Base-by-base conservation (phyloP, 2,329 filamentous ascomycete species). In the Sclerotinia nivalis region DNA sequence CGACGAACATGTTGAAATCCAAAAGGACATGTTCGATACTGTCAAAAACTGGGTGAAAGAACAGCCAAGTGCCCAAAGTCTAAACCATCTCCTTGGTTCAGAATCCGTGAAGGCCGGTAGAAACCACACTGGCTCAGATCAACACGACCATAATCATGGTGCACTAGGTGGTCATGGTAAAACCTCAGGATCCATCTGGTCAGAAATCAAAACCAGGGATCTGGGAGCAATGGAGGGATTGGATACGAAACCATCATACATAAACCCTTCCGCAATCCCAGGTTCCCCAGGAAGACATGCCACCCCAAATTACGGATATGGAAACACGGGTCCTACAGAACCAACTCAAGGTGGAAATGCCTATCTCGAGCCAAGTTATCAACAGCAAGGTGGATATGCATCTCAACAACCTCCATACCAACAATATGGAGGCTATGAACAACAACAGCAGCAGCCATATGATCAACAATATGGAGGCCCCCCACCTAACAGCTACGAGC, bases 1-100 rank as follows among this genome's bases (percentile, higher is more conserved):
- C 34, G 87, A 96, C 75, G 89, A 91, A 68, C 84, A 85, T 69
- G 83, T 92, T 70, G 92, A 97, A 78, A 89, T 96, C 40, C 96
- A 98, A 74, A 86, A 88, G 58, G 89, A 89, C 66, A 99, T 99
- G 96, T 98, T 92, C 81, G 85, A 89, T 68, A 93, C 91, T 0
- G 93, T 99, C 2, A 87, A 91, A 76, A 85, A 87, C 71, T 99
- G 95, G 95, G 90, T 88, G 0, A 86, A 92, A 64, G 86, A 89
- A 74, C 86, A 90, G 70, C 84, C 88, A 4, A 89, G 91, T 72
- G 88, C 88, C 56, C 83, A 87, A 66, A 85, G 88, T 66, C 83
- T 98, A 25, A 90, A 96, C 77, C 83, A 87, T 67, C 77, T 96
- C n/a, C 86, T 99, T 13, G 90, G 88, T 61, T 93, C 93, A 0